phyloP scores from a whole-genome alignment of 352 stramenopile genomes.

The Pythium angustatum region DNA sequence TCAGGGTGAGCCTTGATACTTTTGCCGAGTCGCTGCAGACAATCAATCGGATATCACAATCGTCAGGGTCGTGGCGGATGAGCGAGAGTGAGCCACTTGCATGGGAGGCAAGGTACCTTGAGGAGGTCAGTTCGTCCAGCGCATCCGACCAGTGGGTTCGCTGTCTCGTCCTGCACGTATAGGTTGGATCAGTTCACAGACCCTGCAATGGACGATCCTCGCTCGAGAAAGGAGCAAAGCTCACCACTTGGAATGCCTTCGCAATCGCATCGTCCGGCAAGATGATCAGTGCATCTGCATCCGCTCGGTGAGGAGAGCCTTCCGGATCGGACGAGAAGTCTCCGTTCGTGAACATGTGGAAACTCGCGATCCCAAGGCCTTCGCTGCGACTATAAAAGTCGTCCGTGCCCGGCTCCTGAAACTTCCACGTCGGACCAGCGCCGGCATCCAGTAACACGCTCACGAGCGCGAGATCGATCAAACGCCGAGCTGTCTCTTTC shows the following conservation, averaged over 20 bases:
- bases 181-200: no score
- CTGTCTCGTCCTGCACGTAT: slow-evolving; percentile 29
- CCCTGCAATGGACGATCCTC: no score
- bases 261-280: slow-evolving; percentile 62
- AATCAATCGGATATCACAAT: neutral
- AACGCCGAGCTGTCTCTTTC: slow-evolving; percentile 53
- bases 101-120: slow-evolving; percentile 61
- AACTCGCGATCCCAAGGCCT: slow-evolving; percentile 77
- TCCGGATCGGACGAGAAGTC: slow-evolving; percentile 62
- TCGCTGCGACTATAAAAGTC: slow-evolving; percentile 73
- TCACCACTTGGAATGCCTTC: slow-evolving; percentile 82
- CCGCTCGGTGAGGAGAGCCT: slow-evolving; percentile 47
- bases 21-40: slow-evolving; percentile 49
- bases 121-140: slow-evolving; percentile 70
- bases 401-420: slow-evolving; percentile 65
- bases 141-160: slow-evolving; percentile 80
- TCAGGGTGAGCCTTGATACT: slow-evolving; percentile 75
- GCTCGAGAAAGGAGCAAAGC: no score
- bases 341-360: slow-evolving; percentile 82
- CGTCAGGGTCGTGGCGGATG: no score
- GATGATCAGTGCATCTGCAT: slow-evolving; percentile 57
- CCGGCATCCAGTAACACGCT: slow-evolving; percentile 82
- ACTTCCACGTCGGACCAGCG: slow-evolving; percentile 70
- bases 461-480: slow-evolving; percentile 78
- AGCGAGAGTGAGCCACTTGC: neutral